Percentiles rank a stretch among this genome's conserved stretches.
These are phyloP conservation scores for Parachaetomium inaequale DNA, from an alignment of 495 filamentous ascomycete genomes.

Conservation along the genomic window DNA sequence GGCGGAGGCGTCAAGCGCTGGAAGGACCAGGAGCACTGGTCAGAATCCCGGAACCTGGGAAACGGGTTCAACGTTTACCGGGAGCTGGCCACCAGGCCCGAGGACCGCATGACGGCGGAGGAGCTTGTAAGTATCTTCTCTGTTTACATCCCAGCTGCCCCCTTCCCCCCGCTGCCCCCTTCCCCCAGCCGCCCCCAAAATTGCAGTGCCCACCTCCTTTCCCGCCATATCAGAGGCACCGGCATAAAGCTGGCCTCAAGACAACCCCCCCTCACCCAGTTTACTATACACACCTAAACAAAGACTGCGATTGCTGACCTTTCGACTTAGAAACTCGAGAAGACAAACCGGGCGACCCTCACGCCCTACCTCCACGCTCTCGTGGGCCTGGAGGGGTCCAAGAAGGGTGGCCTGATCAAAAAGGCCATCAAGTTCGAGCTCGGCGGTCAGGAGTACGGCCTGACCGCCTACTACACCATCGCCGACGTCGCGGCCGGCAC, in stretches of 20 bases:
- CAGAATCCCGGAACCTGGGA: slow-evolving; percentile 79
- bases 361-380: not conserved
- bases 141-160: not conserved
- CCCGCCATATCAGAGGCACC: no score
- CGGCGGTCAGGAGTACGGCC: slow-evolving; percentile 65
- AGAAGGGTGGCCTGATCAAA: slow-evolving; percentile 46
- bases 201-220: no score
- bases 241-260: not conserved
- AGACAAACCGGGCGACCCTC: not conserved
- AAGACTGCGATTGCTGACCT: not conserved
- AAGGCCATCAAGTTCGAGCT: slow-evolving; percentile 83
- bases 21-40: slow-evolving; percentile 90
- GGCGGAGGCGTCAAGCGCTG: slow-evolving; percentile 88
- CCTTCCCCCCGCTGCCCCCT: no score
- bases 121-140: not conserved
- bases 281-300: not conserved
- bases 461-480: slow-evolving; percentile 85
- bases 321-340: not conserved
- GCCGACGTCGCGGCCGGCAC: slow-evolving; percentile 59
- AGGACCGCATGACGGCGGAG: not conserved
- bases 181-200: no score
- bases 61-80: slow-evolving; percentile 84
- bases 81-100: slow-evolving; percentile 59
- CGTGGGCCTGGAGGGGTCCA: not conserved
- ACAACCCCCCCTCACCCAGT: no score